Evolutionary conservation across 2,329 filamentous ascomycete species (phyloP).

Genomic region (Dothideomycetes sp.): DNA sequence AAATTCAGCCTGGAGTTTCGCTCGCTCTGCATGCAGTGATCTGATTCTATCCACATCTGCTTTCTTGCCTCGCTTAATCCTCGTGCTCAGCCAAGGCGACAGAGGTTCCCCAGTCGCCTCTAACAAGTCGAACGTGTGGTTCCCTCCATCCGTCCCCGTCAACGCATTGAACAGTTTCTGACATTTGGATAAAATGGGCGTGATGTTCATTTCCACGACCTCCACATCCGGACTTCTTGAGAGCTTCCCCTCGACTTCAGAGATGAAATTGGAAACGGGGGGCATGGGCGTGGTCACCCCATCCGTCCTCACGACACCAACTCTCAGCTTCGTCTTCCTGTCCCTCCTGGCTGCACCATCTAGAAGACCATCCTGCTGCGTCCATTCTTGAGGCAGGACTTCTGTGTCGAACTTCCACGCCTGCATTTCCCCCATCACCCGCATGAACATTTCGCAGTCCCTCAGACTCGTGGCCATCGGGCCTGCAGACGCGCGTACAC

Average conservation of each 20-base stretch:
- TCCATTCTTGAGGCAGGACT: constrained; percentile 29
- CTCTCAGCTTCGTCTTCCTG: constrained; percentile 20
- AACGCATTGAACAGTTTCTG: constrained; percentile 47
- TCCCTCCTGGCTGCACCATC: constrained; percentile 2
- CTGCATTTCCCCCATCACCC: constrained; percentile 40
- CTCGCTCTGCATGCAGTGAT: constrained; percentile 41
- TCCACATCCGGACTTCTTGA: constrained; percentile 28
- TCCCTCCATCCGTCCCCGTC: constrained; percentile 47
- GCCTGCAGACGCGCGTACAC: constrained; percentile 32
- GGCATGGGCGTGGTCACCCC: constrained; percentile 41
- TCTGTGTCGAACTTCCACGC: constrained; percentile 40
- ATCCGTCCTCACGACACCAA: constrained; percentile 41
- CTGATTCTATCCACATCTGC: constrained; percentile 38
- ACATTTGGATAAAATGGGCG: constrained; percentile 40
- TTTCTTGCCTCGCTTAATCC: constrained; percentile 38
- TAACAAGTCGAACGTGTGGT: constrained; percentile 45
- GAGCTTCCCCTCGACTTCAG: constrained; percentile 32
- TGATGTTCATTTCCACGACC: constrained; percentile 47
- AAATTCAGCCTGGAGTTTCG: constrained; percentile 44
- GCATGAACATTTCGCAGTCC: constrained; percentile 44
- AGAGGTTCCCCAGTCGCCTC: constrained; percentile 45
- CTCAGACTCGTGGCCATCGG: constrained; percentile 36
- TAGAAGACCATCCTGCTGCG: constrained; percentile 12
- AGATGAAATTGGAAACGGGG: constrained; percentile 34
- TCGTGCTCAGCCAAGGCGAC: constrained; percentile 47